These are phyloP conservation scores for Akanthomyces muscarius DNA, from an alignment of 2,329 filamentous ascomycete species.

Conservation along the genomic window DNA sequence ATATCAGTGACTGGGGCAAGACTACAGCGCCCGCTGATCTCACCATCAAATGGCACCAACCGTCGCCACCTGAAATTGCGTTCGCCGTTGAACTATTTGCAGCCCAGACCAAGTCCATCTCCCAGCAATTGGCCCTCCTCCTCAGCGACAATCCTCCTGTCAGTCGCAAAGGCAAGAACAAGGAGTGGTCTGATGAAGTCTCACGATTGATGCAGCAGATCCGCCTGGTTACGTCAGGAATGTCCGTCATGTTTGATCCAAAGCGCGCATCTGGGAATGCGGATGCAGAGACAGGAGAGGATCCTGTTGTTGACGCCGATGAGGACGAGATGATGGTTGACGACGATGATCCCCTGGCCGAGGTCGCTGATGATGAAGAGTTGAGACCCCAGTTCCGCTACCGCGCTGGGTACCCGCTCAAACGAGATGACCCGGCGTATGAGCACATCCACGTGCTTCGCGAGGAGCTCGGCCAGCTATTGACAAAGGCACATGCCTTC, in stretches of 20 bases:
- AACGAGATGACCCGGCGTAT: constrained; percentile 54
- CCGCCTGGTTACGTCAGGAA: constrained; percentile 82
- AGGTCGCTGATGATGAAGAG: constrained; percentile 73
- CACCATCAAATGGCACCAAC: constrained; percentile 87
- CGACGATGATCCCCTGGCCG: constrained; percentile 52
- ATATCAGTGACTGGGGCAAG: constrained; percentile 79
- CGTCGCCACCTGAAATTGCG: constrained; percentile 71
- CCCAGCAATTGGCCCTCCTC: constrained; percentile 70
- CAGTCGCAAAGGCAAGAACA: constrained; percentile 90
- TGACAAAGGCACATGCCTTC: constrained; percentile 83
- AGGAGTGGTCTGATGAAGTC: constrained; percentile 98
- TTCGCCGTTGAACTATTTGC: constrained; percentile 90
- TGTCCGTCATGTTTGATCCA: constrained; percentile 85
- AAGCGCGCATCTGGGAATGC: constrained; percentile 59
- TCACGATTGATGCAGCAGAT: constrained; percentile 84
- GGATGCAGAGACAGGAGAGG: constrained; percentile 39
- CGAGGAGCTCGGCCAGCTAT: constrained; percentile 70
- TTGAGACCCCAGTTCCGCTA: constrained; percentile 85
- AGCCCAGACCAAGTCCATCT: constrained; percentile 72
- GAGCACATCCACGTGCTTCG: constrained; percentile 74
- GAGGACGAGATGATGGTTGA: constrained; percentile 41
- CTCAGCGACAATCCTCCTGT: constrained; percentile 77
- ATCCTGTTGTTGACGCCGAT: constrained; percentile 54
- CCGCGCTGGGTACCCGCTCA: constrained; percentile 79
- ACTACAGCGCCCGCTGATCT: constrained; percentile 70